These are phyloP conservation scores for Acanthamoeba healyi DNA, from an alignment of 208 protist genomes.

Conservation along the genomic window DNA sequence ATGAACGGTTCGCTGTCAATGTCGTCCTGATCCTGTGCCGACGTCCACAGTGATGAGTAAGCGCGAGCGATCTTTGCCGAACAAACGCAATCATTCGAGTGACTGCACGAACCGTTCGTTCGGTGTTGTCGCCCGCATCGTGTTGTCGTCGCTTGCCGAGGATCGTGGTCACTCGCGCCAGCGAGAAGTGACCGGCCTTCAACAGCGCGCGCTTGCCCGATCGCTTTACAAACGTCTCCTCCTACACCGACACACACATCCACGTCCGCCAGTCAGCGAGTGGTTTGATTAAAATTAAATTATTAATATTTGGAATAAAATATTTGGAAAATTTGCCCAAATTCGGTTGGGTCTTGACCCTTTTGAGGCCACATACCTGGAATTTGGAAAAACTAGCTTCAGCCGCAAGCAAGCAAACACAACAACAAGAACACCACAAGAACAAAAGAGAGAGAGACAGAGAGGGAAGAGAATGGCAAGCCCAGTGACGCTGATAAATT, in stretches of 20 bases:
- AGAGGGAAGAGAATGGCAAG: background rate
- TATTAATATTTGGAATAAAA: too few species aligned
- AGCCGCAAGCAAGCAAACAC: background rate
- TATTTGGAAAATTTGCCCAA: too few species aligned
- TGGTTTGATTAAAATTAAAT: too few species aligned
- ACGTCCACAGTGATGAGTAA: too few species aligned
- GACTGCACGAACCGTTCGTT: too few species aligned
- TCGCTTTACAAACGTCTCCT: conserved; percentile 74
- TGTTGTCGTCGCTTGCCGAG: conserved; percentile 22
- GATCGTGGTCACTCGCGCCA: conserved; percentile 85
- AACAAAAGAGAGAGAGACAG: background rate
- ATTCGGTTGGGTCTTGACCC: too few species aligned
- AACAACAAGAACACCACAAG: background rate
- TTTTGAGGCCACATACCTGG: too few species aligned
- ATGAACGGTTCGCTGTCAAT: conserved; percentile 81
- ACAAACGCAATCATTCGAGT: too few species aligned
- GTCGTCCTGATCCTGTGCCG: background rate
- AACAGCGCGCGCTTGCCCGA: conserved; percentile 85
- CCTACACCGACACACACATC: too few species aligned
- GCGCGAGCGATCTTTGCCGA: too few species aligned
- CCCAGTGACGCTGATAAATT: conserved; percentile 51
- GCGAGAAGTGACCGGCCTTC: conserved; percentile 80
- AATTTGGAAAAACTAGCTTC: too few species aligned
- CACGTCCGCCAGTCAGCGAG: too few species aligned
- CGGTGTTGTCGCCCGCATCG: background rate